These are phyloP conservation scores for Elongisporangium undulatum DNA, from an alignment of 352 stramenopile genomes.

Conservation along the genomic window DNA sequence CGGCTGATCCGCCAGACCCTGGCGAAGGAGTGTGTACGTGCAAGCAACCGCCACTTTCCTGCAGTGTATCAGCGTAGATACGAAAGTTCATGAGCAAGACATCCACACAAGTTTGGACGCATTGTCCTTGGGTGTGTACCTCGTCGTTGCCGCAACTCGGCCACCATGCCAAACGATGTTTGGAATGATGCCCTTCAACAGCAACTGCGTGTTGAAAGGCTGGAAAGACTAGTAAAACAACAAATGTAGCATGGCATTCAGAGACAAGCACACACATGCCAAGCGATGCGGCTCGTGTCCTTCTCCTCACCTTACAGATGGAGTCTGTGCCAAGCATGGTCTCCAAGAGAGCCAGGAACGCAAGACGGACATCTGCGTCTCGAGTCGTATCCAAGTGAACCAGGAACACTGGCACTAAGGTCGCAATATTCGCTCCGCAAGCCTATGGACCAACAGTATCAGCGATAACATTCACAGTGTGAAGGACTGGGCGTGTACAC, in stretches of 20 bases:
- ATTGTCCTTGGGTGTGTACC: constrained; percentile 19
- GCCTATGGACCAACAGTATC: constrained; percentile 26
- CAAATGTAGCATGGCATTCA: neutral
- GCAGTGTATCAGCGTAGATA: neutral
- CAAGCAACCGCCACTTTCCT: constrained; percentile 89
- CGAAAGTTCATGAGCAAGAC: constrained; percentile 1
- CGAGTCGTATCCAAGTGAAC: constrained; percentile 58
- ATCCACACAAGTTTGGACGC: neutral
- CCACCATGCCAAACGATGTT: constrained; percentile 90
- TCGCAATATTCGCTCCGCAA: constrained; percentile 48
- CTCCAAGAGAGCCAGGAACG: constrained; percentile 81
- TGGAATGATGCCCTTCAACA: constrained; percentile 80
- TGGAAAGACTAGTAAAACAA: constrained; percentile 45
- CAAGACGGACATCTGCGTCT: constrained; percentile 70
- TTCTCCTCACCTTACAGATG: constrained; percentile 39
- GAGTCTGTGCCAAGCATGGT: constrained; percentile 64
- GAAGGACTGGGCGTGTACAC: neutral
- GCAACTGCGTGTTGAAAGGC: constrained; percentile 43
- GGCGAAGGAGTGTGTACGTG: constrained; percentile 80
- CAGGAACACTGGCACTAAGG: constrained; percentile 59
- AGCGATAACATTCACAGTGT: neutral
- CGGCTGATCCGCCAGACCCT: constrained; percentile 60
- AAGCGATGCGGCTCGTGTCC: neutral
- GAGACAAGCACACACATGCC: neutral
- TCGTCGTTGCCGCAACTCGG: constrained; percentile 81